Evolutionary conservation across 2,329 filamentous ascomycete genomes (phyloP), one percentile per base, ranked within the genome.

Genomic region (Fusarium phyllophilum): DNA sequence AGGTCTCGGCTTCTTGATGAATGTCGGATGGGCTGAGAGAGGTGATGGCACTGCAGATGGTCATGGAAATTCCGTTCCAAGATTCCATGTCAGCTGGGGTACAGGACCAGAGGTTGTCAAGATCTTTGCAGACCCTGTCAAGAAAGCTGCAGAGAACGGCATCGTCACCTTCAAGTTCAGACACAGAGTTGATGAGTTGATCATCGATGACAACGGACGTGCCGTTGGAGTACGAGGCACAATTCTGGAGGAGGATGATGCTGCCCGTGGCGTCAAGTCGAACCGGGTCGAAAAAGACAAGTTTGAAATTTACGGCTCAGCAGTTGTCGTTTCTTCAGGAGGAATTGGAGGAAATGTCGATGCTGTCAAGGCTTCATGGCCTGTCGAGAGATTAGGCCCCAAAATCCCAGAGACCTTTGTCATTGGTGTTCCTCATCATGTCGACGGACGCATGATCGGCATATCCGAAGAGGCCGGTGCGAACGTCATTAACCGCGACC

Each of bases 41-140:
- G 89, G 89, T 6, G 85, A 85, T 62, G 89, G 89, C 0, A 77
- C 79, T 1, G 86, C 89, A 0, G 85, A 87, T 8, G 89, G 89
- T 6, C 89, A 91, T 75, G 89, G 89, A 10, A 91, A 91, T 78
- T 88, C 88, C 18, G 89, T 91, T 4, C 89, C 89, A 5, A 79
- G 89, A n/a, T 91, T 91, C 76, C 89, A 91, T 77, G 66, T 91
- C 36, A 87, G 87, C 1, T 91, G 89, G 89, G 89, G 89, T 6
- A 87, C 88, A 0, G 89, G 89, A 0, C 89, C 89, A 8, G 89
- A 90, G 78, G 84, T 90, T 2, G 89, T 91, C 57, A 82, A 87
- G 22, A 83, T 89, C 7, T 91, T 91, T 74, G 83, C 80, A 6
- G 88, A 90, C 58, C 89, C 89, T 4, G 88, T 90, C 8, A 78